Conservation (phyloP, 2,329 filamentous ascomycete species). For the Beauveria scarabaeidicola region DNA sequence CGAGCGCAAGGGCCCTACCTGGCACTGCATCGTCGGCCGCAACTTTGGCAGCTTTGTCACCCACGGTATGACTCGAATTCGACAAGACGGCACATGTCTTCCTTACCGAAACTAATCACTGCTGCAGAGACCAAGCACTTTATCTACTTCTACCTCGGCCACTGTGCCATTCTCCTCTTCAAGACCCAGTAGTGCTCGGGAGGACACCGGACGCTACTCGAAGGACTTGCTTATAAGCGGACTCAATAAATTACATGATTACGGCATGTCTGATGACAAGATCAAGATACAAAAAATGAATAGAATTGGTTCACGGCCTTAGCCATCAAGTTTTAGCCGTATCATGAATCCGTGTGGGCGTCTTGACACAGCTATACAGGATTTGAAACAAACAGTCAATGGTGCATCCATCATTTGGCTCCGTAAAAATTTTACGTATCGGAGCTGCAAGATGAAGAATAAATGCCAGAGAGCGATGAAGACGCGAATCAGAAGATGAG, state of each 20-base stretch:
- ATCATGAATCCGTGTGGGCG: not conserved
- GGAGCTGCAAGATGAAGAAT: not conserved
- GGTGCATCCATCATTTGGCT: not conserved
- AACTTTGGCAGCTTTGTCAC: constrained; percentile 99
- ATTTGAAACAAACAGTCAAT: not conserved
- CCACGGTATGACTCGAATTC: constrained; percentile 57
- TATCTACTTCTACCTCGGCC: constrained; percentile 99
- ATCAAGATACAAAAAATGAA: constrained; percentile 5
- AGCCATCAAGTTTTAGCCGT: not conserved
- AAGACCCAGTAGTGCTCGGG: constrained; percentile 72
- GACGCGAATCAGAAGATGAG: no score
- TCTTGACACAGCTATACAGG: not conserved
- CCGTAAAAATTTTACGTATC: not conserved
- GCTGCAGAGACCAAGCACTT: constrained; percentile 92
- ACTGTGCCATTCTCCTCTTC: constrained; percentile 96
- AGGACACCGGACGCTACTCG: not conserved
- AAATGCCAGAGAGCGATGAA: not conserved
- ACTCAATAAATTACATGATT: not conserved
- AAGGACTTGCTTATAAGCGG: not conserved
- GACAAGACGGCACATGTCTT: not conserved
- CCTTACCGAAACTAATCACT: not conserved
- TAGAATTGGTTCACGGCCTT: not conserved
- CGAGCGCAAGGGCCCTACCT: constrained; percentile 91
- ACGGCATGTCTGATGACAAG: not conserved
- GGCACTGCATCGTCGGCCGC: constrained; percentile 97